These are phyloP conservation scores for Priceomyces carsonii DNA, from an alignment of 805 yeast species.

Conservation along the genomic window DNA sequence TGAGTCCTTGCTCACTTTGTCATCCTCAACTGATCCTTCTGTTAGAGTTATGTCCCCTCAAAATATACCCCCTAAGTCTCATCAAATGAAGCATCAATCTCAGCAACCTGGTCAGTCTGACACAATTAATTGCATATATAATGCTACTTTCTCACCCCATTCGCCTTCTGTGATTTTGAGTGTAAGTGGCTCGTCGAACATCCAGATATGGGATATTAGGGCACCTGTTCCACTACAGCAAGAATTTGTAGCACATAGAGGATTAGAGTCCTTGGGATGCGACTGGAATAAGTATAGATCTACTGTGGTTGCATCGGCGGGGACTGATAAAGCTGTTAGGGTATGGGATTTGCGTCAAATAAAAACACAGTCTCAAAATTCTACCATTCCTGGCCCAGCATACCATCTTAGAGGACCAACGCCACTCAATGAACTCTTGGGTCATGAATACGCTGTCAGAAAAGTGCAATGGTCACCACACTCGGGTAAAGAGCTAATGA, in stretches of 20 bases:
- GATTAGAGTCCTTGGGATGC: constrained; percentile 74
- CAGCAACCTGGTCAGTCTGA: constrained; percentile 28
- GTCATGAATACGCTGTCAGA: constrained; percentile 89
- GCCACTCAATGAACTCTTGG: constrained; percentile 74
- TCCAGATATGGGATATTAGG: constrained; percentile 83
- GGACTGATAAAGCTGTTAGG: constrained; percentile 84
- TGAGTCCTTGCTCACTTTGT: constrained; percentile 58
- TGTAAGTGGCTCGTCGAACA: constrained; percentile 71
- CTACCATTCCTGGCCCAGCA: constrained; percentile 38
- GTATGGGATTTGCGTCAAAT: constrained; percentile 89
- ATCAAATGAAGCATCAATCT: constrained; percentile 31
- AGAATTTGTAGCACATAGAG: constrained; percentile 72
- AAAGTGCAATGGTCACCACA: constrained; percentile 91
- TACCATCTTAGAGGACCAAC: constrained; percentile 55
- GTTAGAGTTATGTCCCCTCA: constrained; percentile 24
- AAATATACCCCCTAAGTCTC: constrained; percentile 30
- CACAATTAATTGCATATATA: constrained; percentile 68
- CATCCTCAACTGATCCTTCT: constrained; percentile 28
- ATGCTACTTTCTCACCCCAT: constrained; percentile 83
- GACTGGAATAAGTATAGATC: constrained; percentile 93
- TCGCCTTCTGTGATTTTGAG: constrained; percentile 67
- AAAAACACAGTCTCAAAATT: constrained; percentile 26
- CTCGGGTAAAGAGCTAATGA: constrained; percentile 62
- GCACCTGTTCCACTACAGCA: constrained; percentile 59
- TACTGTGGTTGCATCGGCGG: constrained; percentile 79